These are phyloP conservation scores for Penicillium sp. DNA, from an alignment of 2,329 filamentous ascomycete species.

Conservation along the genomic window DNA sequence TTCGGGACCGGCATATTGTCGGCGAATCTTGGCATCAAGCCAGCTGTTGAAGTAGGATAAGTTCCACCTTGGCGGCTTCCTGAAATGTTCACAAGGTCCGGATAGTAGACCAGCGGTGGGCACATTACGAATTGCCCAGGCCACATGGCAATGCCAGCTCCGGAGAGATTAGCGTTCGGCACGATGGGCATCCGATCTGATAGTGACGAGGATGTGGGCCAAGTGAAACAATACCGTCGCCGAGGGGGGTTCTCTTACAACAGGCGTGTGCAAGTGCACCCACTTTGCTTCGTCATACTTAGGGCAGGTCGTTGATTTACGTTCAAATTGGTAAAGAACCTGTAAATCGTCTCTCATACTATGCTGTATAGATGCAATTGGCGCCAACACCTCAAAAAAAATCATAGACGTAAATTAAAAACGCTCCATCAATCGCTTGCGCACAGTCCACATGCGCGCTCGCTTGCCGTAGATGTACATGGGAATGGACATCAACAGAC, in stretches of 20 bases:
- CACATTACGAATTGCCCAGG: background rate
- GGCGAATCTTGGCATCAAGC: slow-evolving; percentile 5
- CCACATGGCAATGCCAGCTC: background rate
- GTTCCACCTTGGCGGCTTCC: background rate
- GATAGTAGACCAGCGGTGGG: background rate
- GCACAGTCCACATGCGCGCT: slow-evolving; percentile 89
- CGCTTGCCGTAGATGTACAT: slow-evolving; percentile 96
- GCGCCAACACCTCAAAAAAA: background rate
- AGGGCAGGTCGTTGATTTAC: background rate
- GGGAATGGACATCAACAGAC: slow-evolving; percentile 75
- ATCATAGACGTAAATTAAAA: slow-evolving; percentile 45
- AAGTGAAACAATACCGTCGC: background rate
- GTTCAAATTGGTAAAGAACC: background rate
- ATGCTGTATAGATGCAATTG: background rate
- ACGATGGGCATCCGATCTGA: background rate
- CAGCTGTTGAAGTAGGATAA: no score
- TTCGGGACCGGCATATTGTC: slow-evolving; percentile 5
- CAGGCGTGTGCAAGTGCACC: background rate
- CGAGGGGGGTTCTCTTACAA: background rate
- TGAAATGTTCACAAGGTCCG: background rate
- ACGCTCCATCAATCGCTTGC: slow-evolving; percentile 83
- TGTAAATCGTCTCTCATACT: background rate
- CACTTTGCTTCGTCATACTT: background rate
- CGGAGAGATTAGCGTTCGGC: background rate
- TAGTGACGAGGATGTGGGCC: background rate